Evolutionary conservation across 768 basidiomycete species (phyloP), one percentile per base, ranked within the genome.

Genomic region (Boletus sp.): DNA sequence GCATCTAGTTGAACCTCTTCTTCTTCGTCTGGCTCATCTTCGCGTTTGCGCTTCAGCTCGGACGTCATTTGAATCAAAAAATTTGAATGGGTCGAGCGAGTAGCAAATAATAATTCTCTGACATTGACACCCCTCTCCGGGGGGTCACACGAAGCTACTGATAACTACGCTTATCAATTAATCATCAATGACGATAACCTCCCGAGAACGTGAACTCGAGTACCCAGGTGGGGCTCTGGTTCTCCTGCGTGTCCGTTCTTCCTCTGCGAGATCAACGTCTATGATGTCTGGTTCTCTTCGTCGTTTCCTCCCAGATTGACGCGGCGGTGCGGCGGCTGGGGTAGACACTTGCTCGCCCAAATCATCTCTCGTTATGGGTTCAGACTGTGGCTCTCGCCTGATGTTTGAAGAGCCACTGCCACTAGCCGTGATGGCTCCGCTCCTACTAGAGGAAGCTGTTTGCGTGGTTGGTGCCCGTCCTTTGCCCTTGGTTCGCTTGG

Each of bases 161-260:
- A 32, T 11, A n/a, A 32, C n/a, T 5, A 29, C 2, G 44, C 24
- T 5, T 28, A 15, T 10, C 6, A 28, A 46, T 32, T 48, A 48
- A 24, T 48, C 47, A 45, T 73, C 77, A 41, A 82, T 75, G 33
- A 81, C 70, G 52, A 82, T 82, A 6, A 82, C 75, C 7, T 81
- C 80, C 46, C 54, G 54, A 18, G 66, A 30, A n/a, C 47, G 58
- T 6, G 61, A 50, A 39, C 54, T 50, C 37, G 57, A 57, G 44
- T 52, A 54, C 46, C 47, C 63, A 52, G 57, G 40, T 44, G 47
- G 36, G 7, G 55, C 47, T 51, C 58, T 66, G 54, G 32, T 62
- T 62, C 65, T 65, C 32, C 59, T 62, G 33, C 63, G 58, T 36
- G 42, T 50, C 40, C 63, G 66, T 29, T 56, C 64, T 39, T 72